Evolutionary conservation across 106 monocot species (phyloP), one percentile per base, ranked within the genome.

Genomic region (Triglochin maritima): DNA sequence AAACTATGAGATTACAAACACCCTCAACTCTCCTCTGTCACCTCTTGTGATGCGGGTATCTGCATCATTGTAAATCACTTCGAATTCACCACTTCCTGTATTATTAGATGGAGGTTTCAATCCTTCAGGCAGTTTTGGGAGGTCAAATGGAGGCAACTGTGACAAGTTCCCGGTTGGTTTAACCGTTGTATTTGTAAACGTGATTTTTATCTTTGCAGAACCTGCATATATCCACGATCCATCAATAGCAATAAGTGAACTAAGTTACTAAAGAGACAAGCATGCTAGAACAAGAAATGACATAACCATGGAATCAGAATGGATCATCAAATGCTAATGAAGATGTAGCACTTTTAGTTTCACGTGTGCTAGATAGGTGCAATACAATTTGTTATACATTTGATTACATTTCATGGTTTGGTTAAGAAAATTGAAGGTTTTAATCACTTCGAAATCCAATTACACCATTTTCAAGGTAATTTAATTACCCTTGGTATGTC

Each of bases 11-110:
- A 85, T 83, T 0, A 95, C 90, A 78, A 95, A 95, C 56, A 95
- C 90, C 69, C 94, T 85, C 49, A 95, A 85, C 73, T 95, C 90
- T 46, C 69, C 90, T 78, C 87, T 81, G 51, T 95, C 95, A n/a
- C 95, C 95, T 55, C 95, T 72, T 0, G 90, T 95, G 62, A 87
- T 78, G 8, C 95, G 85, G 4, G 67, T 79, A 56, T 85, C 85
- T 4, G 59, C 47, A 70, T 95, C 95, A 9, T 83, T 64, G 59
- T 90, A 95, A 2, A 87, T 89, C 12, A 95, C 90, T 65, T 95
- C 85, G 51, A 95, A 95, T 52, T 90, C 87, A 8, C 90, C 95
- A 14, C 66, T 79, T 4, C 94, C 81, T 1, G 81, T 79, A 6
- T n/a, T 49, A 71, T 85, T 83, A 13, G 87, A 85, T 63, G 87